Base-by-base conservation (phyloP, 495 filamentous ascomycete genomes). In the Gamarada debralockiae region DNA sequence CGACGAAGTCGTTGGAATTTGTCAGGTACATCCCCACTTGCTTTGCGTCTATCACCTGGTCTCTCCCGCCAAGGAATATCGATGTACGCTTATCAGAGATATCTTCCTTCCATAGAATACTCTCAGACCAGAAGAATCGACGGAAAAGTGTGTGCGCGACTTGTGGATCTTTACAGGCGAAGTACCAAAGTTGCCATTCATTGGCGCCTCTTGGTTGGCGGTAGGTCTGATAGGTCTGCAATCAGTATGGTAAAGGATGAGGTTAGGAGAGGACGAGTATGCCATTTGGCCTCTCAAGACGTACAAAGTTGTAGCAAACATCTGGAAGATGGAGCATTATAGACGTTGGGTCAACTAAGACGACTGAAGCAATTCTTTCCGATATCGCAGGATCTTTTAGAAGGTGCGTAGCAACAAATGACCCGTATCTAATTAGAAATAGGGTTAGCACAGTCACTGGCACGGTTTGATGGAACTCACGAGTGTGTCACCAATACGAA, bases 291-390 rank as follows among this genome's bases (percentile, higher is more conserved):
- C n/a, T n/a, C n/a, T n/a, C n/a, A n/a, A n/a, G n/a, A n/a, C n/a
- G n/a, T n/a, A n/a, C 67, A 48, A 78, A 77, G 42, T 78, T 78
- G 63, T 75, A 78, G 3, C 70, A 68, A 14, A 78, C 71, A 50
- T 74, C 71, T 12, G 75, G 75, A 9, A 72, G 62, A 56, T 78
- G 74, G n/a, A 78, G 62, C 5, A 77, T 48, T 37, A 78, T 65
- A 2, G 69, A 65, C 3, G 77, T 67, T 1, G 74, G 74, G 60
- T 78, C 74, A 23, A 78, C 67, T 13, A 78, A 62, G 0, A 78
- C 21, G 9, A 47, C 20, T 3, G 21, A 10, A 13, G 21, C 44
- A 18, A 47, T 27, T 12, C 1, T 10, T 3, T 7, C 68, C 23
- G 1, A 67, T 51, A 12, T 58, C 57, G 20, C 72, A 64, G 37